Conservation (phyloP, 148 eudicot species). For the Rhododendron simsii region DNA sequence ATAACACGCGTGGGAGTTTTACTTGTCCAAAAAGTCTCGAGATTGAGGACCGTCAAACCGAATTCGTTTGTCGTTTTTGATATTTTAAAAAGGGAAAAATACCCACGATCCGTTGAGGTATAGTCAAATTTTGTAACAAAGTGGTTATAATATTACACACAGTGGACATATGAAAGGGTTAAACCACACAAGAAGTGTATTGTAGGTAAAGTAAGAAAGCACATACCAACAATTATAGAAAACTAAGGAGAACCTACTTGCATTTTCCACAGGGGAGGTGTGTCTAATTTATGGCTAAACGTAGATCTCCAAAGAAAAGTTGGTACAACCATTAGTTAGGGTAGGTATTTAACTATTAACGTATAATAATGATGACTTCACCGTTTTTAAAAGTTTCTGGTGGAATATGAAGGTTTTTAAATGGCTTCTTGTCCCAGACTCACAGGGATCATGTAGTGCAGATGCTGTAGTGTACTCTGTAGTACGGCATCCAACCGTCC, state of each 20-base stretch:
- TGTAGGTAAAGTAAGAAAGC: background rate
- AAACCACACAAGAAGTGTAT: background rate
- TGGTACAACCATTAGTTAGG: background rate
- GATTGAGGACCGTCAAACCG: background rate
- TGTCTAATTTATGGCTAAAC: background rate
- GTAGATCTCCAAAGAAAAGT: background rate
- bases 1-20: background rate
- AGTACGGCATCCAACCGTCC: too few relatives aligned
- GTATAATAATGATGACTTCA: background rate
- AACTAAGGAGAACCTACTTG: background rate
- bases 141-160: background rate
- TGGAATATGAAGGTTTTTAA: background rate
- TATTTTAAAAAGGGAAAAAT: background rate
- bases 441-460: too few relatives aligned
- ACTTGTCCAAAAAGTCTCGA: background rate
- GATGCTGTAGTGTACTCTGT: too few relatives aligned
- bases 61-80: background rate
- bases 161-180: background rate
- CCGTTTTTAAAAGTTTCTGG: background rate
- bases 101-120: background rate
- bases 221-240: background rate
- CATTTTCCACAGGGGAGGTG: too few relatives aligned
- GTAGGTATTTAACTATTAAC: background rate
- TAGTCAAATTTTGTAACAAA: background rate
- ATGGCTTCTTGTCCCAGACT: background rate